Conservation (phyloP, 805 yeast genomes). For the Saturnispora hagleri region DNA sequence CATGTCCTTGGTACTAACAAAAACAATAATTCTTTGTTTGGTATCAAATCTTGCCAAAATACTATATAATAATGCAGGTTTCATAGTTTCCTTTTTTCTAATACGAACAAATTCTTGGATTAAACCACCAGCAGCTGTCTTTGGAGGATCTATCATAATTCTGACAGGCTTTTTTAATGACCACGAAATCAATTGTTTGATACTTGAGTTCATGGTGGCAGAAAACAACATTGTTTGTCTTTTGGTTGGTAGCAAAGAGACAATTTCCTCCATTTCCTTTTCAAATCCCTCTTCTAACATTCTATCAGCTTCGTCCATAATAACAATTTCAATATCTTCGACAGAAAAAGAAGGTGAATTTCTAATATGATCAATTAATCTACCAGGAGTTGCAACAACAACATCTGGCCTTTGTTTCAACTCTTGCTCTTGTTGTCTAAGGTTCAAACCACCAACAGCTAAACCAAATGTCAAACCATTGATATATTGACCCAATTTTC, state of each 20-base stretch:
- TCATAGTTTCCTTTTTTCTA: constrained; percentile 75
- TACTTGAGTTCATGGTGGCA: constrained; percentile 95
- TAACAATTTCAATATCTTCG: constrained; percentile 84
- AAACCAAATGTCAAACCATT: constrained; percentile 76
- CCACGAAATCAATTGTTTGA: constrained; percentile 78
- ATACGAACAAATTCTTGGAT: constrained; percentile 92
- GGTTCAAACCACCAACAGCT: constrained; percentile 96
- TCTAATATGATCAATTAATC: constrained; percentile 93
- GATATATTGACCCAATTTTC: constrained; percentile 69
- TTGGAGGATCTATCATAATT: constrained; percentile 94
- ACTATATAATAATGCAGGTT: constrained; percentile 74
- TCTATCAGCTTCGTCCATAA: constrained; percentile 97
- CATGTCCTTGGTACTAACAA: constrained; percentile 82
- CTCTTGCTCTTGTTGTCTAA: constrained; percentile 93
- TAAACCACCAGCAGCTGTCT: constrained; percentile 84
- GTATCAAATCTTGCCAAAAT: constrained; percentile 60
- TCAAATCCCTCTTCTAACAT: constrained; percentile 99
- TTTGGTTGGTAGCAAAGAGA: constrained; percentile 77
- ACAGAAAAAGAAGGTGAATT: constrained; percentile 90
- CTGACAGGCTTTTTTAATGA: constrained; percentile 87
- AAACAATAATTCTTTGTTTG: constrained; percentile 69
- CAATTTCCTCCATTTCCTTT: constrained; percentile 83
- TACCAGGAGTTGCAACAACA: constrained; percentile 97
- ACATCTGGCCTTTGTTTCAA: constrained; percentile 88
- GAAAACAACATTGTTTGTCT: constrained; percentile 92